These are phyloP conservation scores for Eucalyptus marginata DNA, from an alignment of 345 rosid genomes.

Conservation along the genomic window DNA sequence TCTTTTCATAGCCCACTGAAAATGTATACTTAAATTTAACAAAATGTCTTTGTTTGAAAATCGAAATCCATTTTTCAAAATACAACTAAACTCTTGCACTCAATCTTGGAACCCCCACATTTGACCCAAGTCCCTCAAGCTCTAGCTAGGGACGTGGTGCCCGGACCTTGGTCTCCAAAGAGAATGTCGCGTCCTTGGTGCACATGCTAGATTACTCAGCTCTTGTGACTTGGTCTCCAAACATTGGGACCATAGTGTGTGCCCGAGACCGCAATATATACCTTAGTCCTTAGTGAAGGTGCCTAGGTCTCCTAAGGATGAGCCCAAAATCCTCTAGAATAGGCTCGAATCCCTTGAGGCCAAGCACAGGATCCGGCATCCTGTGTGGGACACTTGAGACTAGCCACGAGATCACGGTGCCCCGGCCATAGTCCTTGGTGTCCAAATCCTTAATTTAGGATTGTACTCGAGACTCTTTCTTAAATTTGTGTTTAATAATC, in stretches of 20 bases:
- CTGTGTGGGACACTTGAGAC: background rate
- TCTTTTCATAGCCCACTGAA: background rate
- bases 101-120: background rate
- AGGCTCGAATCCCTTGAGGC: accelerated
- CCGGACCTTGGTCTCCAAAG: background rate
- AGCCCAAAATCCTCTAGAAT: background rate
- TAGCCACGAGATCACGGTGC: background rate
- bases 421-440: background rate
- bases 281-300: background rate
- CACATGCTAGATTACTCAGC: background rate
- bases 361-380: accelerated
- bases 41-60: background rate
- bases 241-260: background rate
- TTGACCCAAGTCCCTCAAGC: background rate
- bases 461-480: background rate
- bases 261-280: background rate
- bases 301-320: background rate
- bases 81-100: background rate
- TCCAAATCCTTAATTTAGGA: background rate
- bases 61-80: background rate
- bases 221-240: background rate
- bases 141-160: background rate
- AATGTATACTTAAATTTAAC: background rate
- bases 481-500: background rate
- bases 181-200: accelerated